Conservation (phyloP, 495 filamentous ascomycete species). For the Aspergillus baeticus region DNA sequence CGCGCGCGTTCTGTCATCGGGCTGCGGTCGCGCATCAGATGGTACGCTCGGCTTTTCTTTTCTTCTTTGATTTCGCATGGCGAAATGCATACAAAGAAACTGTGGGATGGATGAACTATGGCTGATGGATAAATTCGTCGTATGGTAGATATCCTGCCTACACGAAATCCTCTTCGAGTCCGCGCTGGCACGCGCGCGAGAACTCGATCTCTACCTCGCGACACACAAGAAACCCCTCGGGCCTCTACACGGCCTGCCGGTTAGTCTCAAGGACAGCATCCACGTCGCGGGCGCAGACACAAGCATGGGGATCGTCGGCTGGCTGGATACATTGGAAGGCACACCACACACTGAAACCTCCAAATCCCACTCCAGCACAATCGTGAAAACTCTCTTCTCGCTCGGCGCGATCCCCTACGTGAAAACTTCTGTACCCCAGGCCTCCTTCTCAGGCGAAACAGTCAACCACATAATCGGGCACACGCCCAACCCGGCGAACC, state of each 20-base stretch:
- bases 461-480: conserved; percentile 56
- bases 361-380: neutral
- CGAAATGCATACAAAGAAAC: too few species aligned
- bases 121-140: too few species aligned
- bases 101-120: too few species aligned
- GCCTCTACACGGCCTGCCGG: neutral
- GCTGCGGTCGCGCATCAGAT: neutral
- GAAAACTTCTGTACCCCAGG: neutral
- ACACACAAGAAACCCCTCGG: neutral
- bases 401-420: neutral
- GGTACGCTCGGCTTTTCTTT: neutral
- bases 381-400: neutral
- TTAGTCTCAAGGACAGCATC: neutral
- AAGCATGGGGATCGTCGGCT: neutral
- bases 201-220: neutral
- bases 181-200: too few species aligned
- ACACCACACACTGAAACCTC: neutral
- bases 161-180: too few species aligned
- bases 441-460: conserved; percentile 29
- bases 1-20: neutral
- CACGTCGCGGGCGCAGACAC: neutral
- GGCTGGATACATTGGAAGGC: neutral
- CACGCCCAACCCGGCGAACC: conserved; percentile 49
- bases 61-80: too few species aligned
- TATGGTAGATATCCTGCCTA: too few species aligned